Base-by-base conservation (phyloP, 345 rosid genomes). In the Litchi chinensis region DNA sequence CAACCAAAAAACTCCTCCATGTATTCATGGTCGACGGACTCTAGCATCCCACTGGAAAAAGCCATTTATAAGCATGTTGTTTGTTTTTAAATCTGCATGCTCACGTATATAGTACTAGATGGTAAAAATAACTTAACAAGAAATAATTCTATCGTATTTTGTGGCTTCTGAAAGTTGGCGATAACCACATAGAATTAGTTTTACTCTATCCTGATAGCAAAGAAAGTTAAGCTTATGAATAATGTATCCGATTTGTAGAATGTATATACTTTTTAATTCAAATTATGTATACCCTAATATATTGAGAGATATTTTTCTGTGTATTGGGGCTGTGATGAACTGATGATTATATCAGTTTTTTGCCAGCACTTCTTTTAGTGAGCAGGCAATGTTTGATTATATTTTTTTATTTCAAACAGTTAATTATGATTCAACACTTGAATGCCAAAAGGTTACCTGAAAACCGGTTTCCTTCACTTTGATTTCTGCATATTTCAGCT, bases 1-100 rank as follows among this genome's bases (percentile, higher is more conserved):
- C 89, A 86, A 66, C 88, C 79, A 44, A 93, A 92, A 83, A 89
- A 95, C 46, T 86, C 91, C 76, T 93, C 99, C 94, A 95, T 90
- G 79, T 79, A 95, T 80, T 95, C 98, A 39, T 95, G 98, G 2
- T 98, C 99, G 56, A 95, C 97, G 8, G 90, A 89, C 87, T 93
- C 98, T 63, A 95, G 60, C 97, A 95, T 93, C 91, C 90, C 99
- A 13, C 99, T 93, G 89, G 41, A 79, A 46, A 74, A 19, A 46
- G n/a, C 41, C 79, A 56, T 70, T n/a, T 5, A 76, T 73, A 78
- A 28, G 50, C 22, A 40, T 16, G 50, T 13, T 6, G 44, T 41
- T 8, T 52, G 39, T 43, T 79, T 1, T 37, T 48, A 13, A 6
- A 59, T 43, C 79, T 32, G 54, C 28, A 70, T 6, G 22, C 19